phyloP scores from a whole-genome alignment of 495 filamentous ascomycete genomes.

The Trichoderma reesei region DNA sequence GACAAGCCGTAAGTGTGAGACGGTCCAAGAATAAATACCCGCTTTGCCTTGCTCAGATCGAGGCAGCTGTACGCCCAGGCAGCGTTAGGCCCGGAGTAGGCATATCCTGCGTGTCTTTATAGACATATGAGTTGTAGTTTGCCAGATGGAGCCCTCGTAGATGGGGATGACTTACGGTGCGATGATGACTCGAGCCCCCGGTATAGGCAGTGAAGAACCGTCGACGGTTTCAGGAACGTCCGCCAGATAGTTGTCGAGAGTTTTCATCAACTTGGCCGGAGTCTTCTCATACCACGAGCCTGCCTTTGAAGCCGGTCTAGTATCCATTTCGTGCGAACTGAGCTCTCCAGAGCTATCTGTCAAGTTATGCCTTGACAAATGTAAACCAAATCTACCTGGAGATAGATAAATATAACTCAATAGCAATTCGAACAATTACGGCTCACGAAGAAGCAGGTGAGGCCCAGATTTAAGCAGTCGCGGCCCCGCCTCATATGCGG shows the following conservation, averaged over 20 bases:
- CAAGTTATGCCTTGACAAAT: too few species aligned
- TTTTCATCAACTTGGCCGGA: slow-evolving; percentile 44
- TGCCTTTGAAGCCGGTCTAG: slow-evolving; percentile 38
- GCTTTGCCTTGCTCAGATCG: slow-evolving; percentile 71
- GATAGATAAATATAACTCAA: too few species aligned
- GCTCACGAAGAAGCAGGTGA: too few species aligned
- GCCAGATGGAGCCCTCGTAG: slow-evolving; percentile 1
- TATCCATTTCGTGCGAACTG: not conserved
- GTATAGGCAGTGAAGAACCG: slow-evolving; percentile 52
- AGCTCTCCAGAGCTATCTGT: not conserved
- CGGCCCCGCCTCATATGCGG: too few species aligned
- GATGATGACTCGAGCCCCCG: slow-evolving; percentile 81
- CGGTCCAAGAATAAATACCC: slow-evolving; percentile 88
- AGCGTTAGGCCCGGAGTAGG: slow-evolving; percentile 87
- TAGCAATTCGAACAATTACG: too few species aligned
- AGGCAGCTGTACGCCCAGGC: slow-evolving; percentile 91
- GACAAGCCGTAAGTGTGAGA: slow-evolving; percentile 80
- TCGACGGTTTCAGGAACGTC: slow-evolving; percentile 58
- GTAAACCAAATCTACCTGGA: too few species aligned
- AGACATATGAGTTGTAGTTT: slow-evolving; percentile 9
- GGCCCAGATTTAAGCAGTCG: too few species aligned
- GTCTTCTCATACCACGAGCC: slow-evolving; percentile 80
- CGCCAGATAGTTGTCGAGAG: slow-evolving; percentile 74
- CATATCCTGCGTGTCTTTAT: slow-evolving; percentile 84
- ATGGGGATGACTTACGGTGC: slow-evolving; percentile 64